phyloP scores from a whole-genome alignment of 1,284 basidiomycete species.

The Thelephora terrestris region DNA sequence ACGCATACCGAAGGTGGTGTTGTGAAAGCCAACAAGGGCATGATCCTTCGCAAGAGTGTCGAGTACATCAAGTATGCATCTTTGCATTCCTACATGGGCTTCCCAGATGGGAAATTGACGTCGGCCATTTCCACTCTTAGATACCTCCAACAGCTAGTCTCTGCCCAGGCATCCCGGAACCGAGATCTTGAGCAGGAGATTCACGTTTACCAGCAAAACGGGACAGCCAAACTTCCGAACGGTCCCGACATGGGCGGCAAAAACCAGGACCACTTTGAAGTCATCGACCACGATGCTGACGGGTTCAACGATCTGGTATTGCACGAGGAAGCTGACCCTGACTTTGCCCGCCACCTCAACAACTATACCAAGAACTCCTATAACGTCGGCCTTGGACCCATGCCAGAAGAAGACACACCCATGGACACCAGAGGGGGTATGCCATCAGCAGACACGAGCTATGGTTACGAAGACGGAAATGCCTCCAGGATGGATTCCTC shows the following conservation, averaged over 20 bases:
- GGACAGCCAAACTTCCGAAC: slow-evolving; percentile 3
- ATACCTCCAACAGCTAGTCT: slow-evolving; percentile 77
- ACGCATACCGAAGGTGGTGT: slow-evolving; percentile 18
- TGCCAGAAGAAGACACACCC: background rate
- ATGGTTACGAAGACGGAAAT: background rate
- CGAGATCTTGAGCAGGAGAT: slow-evolving; percentile 66
- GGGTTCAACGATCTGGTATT: slow-evolving; percentile 20
- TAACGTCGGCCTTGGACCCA: background rate
- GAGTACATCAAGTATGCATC: slow-evolving; percentile 66
- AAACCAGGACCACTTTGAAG: background rate
- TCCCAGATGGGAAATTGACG: background rate
- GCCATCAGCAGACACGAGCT: background rate
- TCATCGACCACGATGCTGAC: slow-evolving; percentile 10
- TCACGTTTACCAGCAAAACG: slow-evolving; percentile 28
- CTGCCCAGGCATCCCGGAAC: slow-evolving; percentile 65
- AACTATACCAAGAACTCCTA: background rate
- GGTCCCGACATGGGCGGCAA: slow-evolving; percentile 4
- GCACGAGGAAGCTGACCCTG: slow-evolving; percentile 21
- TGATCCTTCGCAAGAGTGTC: slow-evolving; percentile 81
- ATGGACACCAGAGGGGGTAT: background rate
- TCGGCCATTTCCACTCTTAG: slow-evolving; percentile 20
- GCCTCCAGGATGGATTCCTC: background rate
- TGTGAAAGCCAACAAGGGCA: slow-evolving; percentile 83
- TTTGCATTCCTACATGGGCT: background rate
- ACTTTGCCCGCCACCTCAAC: slow-evolving; percentile 11